A percentile compares a stretch with the other conserved stretches of the same genome.
phyloP scores from a whole-genome alignment of 2,329 filamentous ascomycete species.

The Pseudocercospora musae region DNA sequence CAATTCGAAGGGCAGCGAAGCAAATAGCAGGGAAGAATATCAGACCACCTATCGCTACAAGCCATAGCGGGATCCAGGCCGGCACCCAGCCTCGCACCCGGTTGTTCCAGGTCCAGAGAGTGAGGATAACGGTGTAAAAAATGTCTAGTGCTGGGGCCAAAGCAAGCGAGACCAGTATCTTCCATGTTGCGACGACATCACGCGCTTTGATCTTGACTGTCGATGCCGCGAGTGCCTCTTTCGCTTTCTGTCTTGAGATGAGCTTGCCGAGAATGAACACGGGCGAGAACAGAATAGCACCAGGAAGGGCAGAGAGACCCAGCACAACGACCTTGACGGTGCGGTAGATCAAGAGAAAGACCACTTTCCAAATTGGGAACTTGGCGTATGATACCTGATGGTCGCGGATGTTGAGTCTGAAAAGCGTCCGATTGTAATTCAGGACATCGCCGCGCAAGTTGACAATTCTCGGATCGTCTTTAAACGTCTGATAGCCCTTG shows the following conservation, averaged over 20 bases:
- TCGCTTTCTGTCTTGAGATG: constrained; percentile 78
- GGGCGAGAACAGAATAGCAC: constrained; percentile 80
- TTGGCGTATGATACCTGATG: constrained; percentile 92
- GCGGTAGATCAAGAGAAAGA: constrained; percentile 75
- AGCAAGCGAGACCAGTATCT: constrained; percentile 80
- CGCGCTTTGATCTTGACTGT: constrained; percentile 84
- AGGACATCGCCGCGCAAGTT: constrained; percentile 71
- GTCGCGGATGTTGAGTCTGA: constrained; percentile 82
- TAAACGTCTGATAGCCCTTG: constrained; percentile 87
- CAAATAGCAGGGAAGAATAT: constrained; percentile 83
- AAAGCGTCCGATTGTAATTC: constrained; percentile 82
- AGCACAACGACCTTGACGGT: constrained; percentile 73
- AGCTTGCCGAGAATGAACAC: constrained; percentile 81
- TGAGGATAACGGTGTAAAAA: constrained; percentile 71
- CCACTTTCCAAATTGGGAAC: constrained; percentile 72
- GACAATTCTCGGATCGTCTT: constrained; percentile 81
- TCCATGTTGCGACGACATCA: constrained; percentile 93
- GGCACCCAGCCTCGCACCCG: constrained; percentile 80
- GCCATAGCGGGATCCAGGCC: constrained; percentile 73
- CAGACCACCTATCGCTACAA: constrained; percentile 70
- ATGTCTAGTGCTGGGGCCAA: constrained; percentile 80
- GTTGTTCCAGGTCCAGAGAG: constrained; percentile 75
- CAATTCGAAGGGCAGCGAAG: constrained; percentile 88
- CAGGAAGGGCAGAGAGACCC: constrained; percentile 77
- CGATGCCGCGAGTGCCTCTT: constrained; percentile 77